Conservation (phyloP, 2,329 filamentous ascomycete species). For the Simplicillium sp. region DNA sequence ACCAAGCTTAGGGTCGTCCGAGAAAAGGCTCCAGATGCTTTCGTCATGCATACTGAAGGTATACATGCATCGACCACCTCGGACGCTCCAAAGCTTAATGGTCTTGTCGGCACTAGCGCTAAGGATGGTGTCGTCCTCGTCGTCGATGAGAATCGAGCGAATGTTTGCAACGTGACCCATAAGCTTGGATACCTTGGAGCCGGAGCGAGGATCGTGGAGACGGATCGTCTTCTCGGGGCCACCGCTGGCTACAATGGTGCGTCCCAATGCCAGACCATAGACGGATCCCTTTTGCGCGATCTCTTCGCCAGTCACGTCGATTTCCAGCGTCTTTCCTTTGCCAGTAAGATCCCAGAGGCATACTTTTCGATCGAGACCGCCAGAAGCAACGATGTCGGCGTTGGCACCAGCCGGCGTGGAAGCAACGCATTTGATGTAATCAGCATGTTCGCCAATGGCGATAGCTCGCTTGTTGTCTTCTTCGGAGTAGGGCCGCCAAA, state of each 20-base stretch:
- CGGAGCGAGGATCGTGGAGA: constrained; percentile 82
- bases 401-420: constrained; percentile 53
- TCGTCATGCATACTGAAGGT: constrained; percentile 99
- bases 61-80: constrained; percentile 91
- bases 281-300: constrained; percentile 85
- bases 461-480: constrained; percentile 43
- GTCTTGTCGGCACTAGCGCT: constrained; percentile 94
- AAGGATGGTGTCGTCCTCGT: constrained; percentile 82
- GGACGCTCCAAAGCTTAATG: constrained; percentile 96
- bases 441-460: constrained; percentile 84
- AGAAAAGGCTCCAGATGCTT: constrained; percentile 93
- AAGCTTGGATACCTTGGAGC: constrained; percentile 89
- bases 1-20: constrained; percentile 72
- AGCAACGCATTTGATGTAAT: constrained; percentile 93
- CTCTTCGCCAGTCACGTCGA: constrained; percentile 77
- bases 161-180: constrained; percentile 95
- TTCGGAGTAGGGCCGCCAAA: constrained; percentile 70
- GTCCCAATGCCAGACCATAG: constrained; percentile 76
- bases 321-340: constrained; percentile 74
- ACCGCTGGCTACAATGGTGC: constrained; percentile 78
- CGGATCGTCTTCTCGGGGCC: constrained; percentile 90
- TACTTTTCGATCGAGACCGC: constrained; percentile 86
- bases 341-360: constrained; percentile 90
- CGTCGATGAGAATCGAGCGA: constrained; percentile 79
- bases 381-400: constrained; percentile 84